Base-by-base conservation (phyloP, 164 flowering plant species). In the Umbilicus rupestris region DNA sequence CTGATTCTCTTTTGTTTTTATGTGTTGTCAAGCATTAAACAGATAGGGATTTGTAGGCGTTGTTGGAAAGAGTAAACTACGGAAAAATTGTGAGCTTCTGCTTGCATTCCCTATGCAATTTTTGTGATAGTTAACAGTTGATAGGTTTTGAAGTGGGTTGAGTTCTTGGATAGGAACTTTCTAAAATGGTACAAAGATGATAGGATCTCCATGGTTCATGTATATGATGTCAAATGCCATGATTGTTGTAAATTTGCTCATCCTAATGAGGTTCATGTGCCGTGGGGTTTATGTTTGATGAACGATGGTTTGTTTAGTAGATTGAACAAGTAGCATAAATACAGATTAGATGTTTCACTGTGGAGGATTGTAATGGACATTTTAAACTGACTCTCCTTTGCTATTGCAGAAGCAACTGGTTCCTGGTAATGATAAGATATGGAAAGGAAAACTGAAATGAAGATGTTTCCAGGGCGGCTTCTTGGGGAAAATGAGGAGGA, bases 361-460 rank as follows among this genome's bases (percentile, higher is more conserved):
- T 35, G 37, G 7, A 7, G 37, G 37, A 7, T 35, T 35, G 4
- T 35, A 35, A 35, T 35, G 1, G 37, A 35, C 37, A 35, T 35
- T 49, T 20, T 0, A 49, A n/a, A n/a, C 28, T 49, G 1, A 20
- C 0, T 7, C 55, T 49, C 55, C 22, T 49, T 20, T 49, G 2
- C 9, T 3, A 8, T 49, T 52, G 58, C 58, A 52, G 29, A 22
- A 50, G 58, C 28, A 52, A 0, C 24, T 24, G 58, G 30, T 24
- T n/a, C 24, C 30, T 22, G 30, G n/a, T 52, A 24, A 22, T 22
- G 58, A 2, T 47, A 47, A 28, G 72, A 73, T n/a, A 85, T 85
- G 90, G 87, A 85, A 65, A 80, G 79, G 68, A 59, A 70, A 72
- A 73, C 78, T 11, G 85, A 85, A 68, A 69, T 71, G 22, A 80